phyloP scores from a whole-genome alignment of 2,329 filamentous ascomycete genomes.

The Calonectria hawksworthii region DNA sequence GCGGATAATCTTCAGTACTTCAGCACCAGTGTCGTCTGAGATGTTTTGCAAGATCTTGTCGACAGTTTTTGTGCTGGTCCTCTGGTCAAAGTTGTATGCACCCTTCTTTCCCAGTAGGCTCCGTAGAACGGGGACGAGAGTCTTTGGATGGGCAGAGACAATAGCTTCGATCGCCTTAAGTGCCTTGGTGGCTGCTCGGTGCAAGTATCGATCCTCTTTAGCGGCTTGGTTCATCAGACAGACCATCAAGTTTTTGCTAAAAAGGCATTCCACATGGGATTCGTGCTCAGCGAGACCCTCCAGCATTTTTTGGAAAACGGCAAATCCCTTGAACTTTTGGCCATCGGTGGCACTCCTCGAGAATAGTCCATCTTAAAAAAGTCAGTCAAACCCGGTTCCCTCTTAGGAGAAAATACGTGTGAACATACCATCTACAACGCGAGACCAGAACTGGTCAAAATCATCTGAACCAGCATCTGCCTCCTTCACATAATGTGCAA shows the following conservation, averaged over 20 bases:
- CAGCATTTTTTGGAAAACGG: constrained; percentile 85
- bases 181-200: constrained; percentile 82
- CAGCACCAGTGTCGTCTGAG: constrained; percentile 68
- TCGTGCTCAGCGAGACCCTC: constrained; percentile 62
- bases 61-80: constrained; percentile 88
- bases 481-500: constrained; percentile 66
- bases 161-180: constrained; percentile 78
- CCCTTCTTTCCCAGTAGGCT: constrained; percentile 80
- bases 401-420: too few relatives aligned
- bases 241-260: constrained; percentile 86
- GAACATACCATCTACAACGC: constrained; percentile 84
- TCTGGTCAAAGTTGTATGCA: constrained; percentile 84
- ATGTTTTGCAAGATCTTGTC: constrained; percentile 78
- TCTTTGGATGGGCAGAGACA: constrained; percentile 71
- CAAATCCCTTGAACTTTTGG: constrained; percentile 92
- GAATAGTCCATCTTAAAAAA: constrained; percentile 80
- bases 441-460: constrained; percentile 87
- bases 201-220: constrained; percentile 82
- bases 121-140: constrained; percentile 72
- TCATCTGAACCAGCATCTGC: constrained; percentile 56
- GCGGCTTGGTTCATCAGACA: constrained; percentile 88
- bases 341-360: constrained; percentile 85
- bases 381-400: constrained; percentile 38
- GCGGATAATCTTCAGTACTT: constrained; percentile 63
- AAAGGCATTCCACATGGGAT: constrained; percentile 70